Base-by-base conservation (phyloP, 129 eudicot species). In the Kitagawia praeruptora region DNA sequence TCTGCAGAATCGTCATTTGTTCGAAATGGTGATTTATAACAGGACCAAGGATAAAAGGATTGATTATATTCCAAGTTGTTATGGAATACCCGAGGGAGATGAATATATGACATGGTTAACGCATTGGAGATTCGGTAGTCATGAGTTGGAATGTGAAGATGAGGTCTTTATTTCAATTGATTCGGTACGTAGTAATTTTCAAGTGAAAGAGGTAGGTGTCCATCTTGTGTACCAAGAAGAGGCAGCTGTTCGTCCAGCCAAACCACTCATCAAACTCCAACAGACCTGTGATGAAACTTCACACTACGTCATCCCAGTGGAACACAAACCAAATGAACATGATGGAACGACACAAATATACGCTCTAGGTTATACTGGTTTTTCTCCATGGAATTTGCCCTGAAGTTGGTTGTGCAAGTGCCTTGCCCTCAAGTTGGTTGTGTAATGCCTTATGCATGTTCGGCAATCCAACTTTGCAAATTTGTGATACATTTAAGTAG, bases 31-130 rank as follows among this genome's bases (percentile, higher is more conserved):
- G 0, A 18, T 51, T 18, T 1, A 9, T 76, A 75, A 75, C 31
- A 53, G 11, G 31, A 28, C 79, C 48, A 76, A 76, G 47, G 48
- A 53, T 34, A 48, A 18, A 15, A 40, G 0, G 2, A 7, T 34
- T 18, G 10, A 3, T 0, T 56, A 39, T 39, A 0, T 0, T 13
- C 80, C 80, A 38, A 0, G 0, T n/a, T 54, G 16, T 56, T 38
- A 4, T 6, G 80, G 49, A 19, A 77, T 77, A 21, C 71, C 80
- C 21, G 38, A 77, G 38, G 44, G 16, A 70, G 49, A 40, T 54
- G 23, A 77, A 23, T 25, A 40, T 18, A 47, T 77, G 80, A 51
- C 42, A 54, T 77, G 80, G 72, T 39, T 77, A 77, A 77, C 72
- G 53, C 70, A 10, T 2, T 77, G 31, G 72, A 77, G 40, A n/a